Evolutionary conservation across 2,329 filamentous ascomycete species (phyloP).

Genomic region (Aaosphaeria pasadenensis): DNA sequence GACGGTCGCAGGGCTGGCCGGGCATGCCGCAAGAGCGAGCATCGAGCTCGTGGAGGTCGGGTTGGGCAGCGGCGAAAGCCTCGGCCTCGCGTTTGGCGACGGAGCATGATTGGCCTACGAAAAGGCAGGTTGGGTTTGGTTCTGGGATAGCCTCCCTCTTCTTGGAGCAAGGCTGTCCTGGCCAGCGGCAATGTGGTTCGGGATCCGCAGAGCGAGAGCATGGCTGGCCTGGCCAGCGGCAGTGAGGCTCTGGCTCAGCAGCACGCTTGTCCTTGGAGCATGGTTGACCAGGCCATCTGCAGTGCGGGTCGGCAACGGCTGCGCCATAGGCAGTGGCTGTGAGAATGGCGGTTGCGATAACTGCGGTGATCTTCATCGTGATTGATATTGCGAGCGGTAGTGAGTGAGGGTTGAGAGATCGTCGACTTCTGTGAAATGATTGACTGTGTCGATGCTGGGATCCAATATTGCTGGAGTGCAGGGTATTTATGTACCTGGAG

Average conservation of each 20-base stretch:
- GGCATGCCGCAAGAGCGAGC: conserved; percentile 14
- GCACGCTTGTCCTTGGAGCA: conserved; percentile 25
- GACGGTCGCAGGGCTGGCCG: conserved; percentile 20
- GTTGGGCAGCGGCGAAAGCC: conserved; percentile 3
- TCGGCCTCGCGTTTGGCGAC: conserved; percentile 30
- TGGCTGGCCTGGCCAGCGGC: conserved; percentile 22
- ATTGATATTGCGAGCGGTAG: conserved; percentile 4
- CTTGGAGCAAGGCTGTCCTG: conserved; percentile 15
- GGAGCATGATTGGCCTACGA: conserved; percentile 21
- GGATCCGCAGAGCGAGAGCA: conserved; percentile 25
- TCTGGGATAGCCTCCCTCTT: conserved; percentile 3
- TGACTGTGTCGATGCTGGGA: conserved; percentile 8
- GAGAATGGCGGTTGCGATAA: conserved; percentile 41
- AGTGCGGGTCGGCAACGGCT: conserved; percentile 33
- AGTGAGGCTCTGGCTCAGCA: conserved; percentile 18
- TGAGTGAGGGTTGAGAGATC: conserved; percentile 11
- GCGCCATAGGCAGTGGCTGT: conserved; percentile 40
- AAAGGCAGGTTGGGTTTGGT: conserved; percentile 11
- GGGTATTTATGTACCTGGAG: conserved; percentile 10
- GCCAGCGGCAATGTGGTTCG: conserved; percentile 7
- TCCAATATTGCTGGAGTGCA: background rate
- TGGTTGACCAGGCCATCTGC: conserved; percentile 22
- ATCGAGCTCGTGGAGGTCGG: conserved; percentile 2
- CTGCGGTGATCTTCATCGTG: conserved; percentile 50
- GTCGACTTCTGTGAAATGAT: conserved; percentile 4